Percentiles rank a stretch among this genome's conserved stretches.
Evolutionary conservation across 345 rosid genomes (phyloP).

Genomic region (Rhodomyrtus tomentosa): DNA sequence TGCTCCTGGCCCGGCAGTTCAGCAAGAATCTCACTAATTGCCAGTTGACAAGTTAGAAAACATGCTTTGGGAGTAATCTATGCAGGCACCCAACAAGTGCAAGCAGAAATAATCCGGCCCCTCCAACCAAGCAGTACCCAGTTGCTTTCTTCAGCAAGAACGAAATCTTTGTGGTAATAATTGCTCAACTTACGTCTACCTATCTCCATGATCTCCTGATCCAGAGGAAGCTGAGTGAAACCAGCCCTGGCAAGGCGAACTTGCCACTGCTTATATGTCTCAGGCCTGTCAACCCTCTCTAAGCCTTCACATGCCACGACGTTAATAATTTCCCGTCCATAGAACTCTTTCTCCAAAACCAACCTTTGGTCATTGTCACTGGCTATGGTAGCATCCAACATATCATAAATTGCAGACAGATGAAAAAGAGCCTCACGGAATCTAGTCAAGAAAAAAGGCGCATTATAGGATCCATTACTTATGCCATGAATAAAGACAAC

Average conservation of each 20-base stretch:
- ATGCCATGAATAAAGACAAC: slow-evolving; percentile 43
- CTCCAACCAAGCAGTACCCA: slow-evolving; percentile 97
- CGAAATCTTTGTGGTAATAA: slow-evolving; percentile 63
- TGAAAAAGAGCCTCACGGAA: slow-evolving; percentile 82
- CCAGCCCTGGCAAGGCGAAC: slow-evolving; percentile 56
- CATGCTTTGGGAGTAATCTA: neutral
- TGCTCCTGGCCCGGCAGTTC: neutral
- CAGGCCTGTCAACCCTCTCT: slow-evolving; percentile 79
- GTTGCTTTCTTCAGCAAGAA: slow-evolving; percentile 47
- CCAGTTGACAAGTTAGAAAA: neutral
- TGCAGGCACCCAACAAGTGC: slow-evolving; percentile 67
- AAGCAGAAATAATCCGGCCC: slow-evolving; percentile 58
- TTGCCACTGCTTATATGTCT: slow-evolving; percentile 90
- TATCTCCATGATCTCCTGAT: slow-evolving; percentile 25
- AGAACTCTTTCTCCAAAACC: slow-evolving; percentile 47
- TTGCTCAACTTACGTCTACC: slow-evolving; percentile 22
- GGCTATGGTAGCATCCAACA: slow-evolving; percentile 37
- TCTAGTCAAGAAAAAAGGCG: slow-evolving; percentile 74
- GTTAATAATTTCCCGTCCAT: slow-evolving; percentile 52
- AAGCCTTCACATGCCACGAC: slow-evolving; percentile 79
- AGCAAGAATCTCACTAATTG: neutral
- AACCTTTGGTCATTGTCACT: slow-evolving; percentile 47
- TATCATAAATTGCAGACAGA: slow-evolving; percentile 60
- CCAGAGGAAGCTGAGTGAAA: slow-evolving; percentile 43
- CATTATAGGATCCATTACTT: slow-evolving; percentile 54